Evolutionary conservation across 2,329 filamentous ascomycete species (phyloP), one percentile per base, ranked within the genome.

Genomic region (Cyanodermella asteris): DNA sequence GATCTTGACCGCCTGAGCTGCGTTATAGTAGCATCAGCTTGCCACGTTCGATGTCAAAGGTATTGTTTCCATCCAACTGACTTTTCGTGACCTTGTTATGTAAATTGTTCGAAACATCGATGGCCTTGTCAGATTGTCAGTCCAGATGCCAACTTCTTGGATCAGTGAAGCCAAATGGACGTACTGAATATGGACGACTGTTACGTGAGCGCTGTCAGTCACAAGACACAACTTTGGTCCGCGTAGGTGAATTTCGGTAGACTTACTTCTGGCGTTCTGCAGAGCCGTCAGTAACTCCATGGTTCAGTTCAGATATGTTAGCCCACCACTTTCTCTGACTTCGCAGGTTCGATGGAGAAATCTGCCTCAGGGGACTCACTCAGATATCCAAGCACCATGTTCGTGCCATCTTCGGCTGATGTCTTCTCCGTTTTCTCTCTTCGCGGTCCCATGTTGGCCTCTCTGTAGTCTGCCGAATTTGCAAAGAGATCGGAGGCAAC

Each of bases 31-130:
- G 29, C 22, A 13, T 31, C 12, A 28, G 20, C 16, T 12, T 18
- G 13, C 9, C 22, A 12, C 7, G 17, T 16, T 11, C 13, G 9
- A 14, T 7, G 7, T 27, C 16, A 27, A 7, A 13, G 9, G 13
- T 14, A 19, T 12, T 11, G n/a, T 15, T 27, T 13, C 23, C 22
- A 14, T 17, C 11, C 15, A 11, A 27, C 37, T 23, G 24, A 60
- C 57, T 40, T 47, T 69, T 70, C 9, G 58, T 59, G 29, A 66
- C 58, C 31, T 56, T 60, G 36, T 67, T 65, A 38, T 66, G 63
- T 20, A 72, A 47, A 42, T 72, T 71, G 8, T 57, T 50, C 27
- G 61, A 66, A 20, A 71, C 49, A 23, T 72, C 65, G 22, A 55
- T 61, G 3, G 58, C 56, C 56, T 54, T 13, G 12, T 15, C 7